Evolutionary conservation across 1,139 yeast genomes (phyloP).

Genomic region (Eremothecium gossypii): DNA sequence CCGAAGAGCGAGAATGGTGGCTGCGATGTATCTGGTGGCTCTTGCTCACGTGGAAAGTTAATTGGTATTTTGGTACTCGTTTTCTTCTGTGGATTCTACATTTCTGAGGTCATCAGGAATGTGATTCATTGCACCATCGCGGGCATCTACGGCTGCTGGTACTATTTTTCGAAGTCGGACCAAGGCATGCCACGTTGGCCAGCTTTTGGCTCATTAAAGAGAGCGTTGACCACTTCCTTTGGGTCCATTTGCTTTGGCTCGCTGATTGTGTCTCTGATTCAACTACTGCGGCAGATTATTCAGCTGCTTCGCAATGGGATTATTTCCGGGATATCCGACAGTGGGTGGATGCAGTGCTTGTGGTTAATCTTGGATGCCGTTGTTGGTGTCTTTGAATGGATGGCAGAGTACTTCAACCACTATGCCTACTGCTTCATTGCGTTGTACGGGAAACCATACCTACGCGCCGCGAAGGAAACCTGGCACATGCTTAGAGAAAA

Average conservation of each 20-base stretch:
- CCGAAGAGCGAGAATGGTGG: slow-evolving; percentile 39
- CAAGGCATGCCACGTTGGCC: slow-evolving; percentile 78
- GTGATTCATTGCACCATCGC: slow-evolving; percentile 78
- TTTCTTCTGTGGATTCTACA: slow-evolving; percentile 78
- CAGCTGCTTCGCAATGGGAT: slow-evolving; percentile 40
- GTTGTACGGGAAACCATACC: slow-evolving; percentile 71
- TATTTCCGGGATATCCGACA: slow-evolving; percentile 36
- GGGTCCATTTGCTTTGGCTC: slow-evolving; percentile 91
- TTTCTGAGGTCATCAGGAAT: slow-evolving; percentile 75
- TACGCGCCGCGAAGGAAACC: slow-evolving; percentile 72
- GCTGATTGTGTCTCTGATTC: slow-evolving; percentile 67
- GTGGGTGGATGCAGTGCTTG: slow-evolving; percentile 50
- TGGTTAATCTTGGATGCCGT: slow-evolving; percentile 51
- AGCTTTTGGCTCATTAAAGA: slow-evolving; percentile 69
- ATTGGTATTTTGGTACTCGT: slow-evolving; percentile 59
- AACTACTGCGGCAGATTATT: slow-evolving; percentile 46
- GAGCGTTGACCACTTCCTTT: slow-evolving; percentile 79
- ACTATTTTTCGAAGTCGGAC: slow-evolving; percentile 65
- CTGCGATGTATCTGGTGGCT: slow-evolving; percentile 50
- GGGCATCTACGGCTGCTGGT: slow-evolving; percentile 90
- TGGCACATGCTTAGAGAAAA: slow-evolving; percentile 68
- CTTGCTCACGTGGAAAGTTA: slow-evolving; percentile 57
- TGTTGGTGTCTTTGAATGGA: slow-evolving; percentile 62
- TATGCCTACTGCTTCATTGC: slow-evolving; percentile 87
- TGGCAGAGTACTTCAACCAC: slow-evolving; percentile 78